Evolutionary conservation across 1,284 basidiomycete genomes (phyloP).

Genomic region (Ceratobasidium sp.): DNA sequence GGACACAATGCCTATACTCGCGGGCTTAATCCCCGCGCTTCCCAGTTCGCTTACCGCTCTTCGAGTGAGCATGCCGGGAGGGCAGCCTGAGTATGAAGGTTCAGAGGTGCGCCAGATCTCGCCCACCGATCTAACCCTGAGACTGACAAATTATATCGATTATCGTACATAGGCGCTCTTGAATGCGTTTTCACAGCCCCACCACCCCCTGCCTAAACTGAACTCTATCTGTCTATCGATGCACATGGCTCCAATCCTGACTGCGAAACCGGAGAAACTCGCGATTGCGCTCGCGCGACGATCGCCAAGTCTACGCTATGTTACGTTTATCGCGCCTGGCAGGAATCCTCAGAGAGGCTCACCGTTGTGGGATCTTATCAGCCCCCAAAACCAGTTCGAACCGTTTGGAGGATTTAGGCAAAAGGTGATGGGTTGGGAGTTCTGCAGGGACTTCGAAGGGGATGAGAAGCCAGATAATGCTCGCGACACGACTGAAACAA

Average conservation of each 20-base stretch:
- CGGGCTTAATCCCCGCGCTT: slow-evolving; percentile 24
- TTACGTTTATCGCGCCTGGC: slow-evolving; percentile 24
- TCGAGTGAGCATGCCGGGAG: slow-evolving; percentile 22
- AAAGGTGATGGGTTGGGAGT: slow-evolving; percentile 19
- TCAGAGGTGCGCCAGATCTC: slow-evolving; percentile 14
- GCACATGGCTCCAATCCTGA: not conserved
- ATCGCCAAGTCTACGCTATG: not conserved
- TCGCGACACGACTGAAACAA: not conserved
- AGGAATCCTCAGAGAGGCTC: slow-evolving; percentile 1
- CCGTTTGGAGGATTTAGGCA: slow-evolving; percentile 19
- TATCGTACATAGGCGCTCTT: slow-evolving; percentile 11
- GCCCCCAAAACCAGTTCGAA: not conserved
- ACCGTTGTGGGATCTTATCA: slow-evolving; percentile 15
- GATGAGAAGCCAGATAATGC: not conserved
- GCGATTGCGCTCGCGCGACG: slow-evolving; percentile 22
- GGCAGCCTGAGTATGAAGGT: slow-evolving; percentile 14
- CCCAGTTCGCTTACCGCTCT: slow-evolving; percentile 1
- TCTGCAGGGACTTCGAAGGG: not conserved
- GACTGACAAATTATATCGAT: not conserved
- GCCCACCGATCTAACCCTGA: not conserved
- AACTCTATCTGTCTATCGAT: slow-evolving; percentile 20
- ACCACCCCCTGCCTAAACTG: not conserved
- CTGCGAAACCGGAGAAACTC: not conserved
- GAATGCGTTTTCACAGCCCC: not conserved
- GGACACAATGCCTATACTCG: slow-evolving; percentile 12